phyloP scores from a whole-genome alignment of 306 rosid species.

The Pterocarpus macrocarpus region DNA sequence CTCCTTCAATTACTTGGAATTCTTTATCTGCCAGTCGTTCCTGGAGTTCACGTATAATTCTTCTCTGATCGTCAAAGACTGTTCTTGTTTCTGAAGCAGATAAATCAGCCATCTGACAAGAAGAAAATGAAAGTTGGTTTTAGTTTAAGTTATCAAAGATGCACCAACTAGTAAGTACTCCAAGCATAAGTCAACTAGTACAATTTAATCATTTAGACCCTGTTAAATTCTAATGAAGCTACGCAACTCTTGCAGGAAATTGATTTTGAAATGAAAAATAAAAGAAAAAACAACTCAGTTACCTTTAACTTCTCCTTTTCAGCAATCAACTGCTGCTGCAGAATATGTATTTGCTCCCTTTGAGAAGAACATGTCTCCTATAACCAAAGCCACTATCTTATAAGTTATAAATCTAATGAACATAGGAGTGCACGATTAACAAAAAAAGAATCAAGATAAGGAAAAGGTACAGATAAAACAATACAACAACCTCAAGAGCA shows the following conservation, averaged over 20 bases:
- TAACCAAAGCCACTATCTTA: constrained; percentile 34
- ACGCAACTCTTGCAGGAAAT: constrained; percentile 6
- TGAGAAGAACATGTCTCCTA: constrained; percentile 85
- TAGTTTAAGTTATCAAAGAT: background rate
- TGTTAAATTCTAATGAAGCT: background rate
- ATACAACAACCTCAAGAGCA: constrained; percentile 74
- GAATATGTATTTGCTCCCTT: constrained; percentile 60
- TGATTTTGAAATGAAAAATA: background rate
- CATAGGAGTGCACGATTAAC: background rate
- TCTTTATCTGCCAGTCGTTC: constrained; percentile 72
- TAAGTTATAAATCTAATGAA: constrained; percentile 1
- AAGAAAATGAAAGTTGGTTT: constrained; percentile 19
- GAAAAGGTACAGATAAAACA: background rate
- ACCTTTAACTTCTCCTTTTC: constrained; percentile 84
- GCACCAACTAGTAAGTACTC: background rate
- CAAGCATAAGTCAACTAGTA: background rate
- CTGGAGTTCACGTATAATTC: constrained; percentile 57
- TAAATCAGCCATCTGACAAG: constrained; percentile 66
- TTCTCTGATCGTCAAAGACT: constrained; percentile 72
- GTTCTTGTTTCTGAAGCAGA: constrained; percentile 69
- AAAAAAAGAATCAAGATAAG: constrained; percentile 1
- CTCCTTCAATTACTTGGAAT: constrained; percentile 78
- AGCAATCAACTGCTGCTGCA: constrained; percentile 63
- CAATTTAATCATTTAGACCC: background rate
- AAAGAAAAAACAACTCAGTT: constrained; percentile 3